Evolutionary conservation across 2,329 filamentous ascomycete species (phyloP), one percentile per base, ranked within the genome.

Genomic region (Graphilbum sp.): DNA sequence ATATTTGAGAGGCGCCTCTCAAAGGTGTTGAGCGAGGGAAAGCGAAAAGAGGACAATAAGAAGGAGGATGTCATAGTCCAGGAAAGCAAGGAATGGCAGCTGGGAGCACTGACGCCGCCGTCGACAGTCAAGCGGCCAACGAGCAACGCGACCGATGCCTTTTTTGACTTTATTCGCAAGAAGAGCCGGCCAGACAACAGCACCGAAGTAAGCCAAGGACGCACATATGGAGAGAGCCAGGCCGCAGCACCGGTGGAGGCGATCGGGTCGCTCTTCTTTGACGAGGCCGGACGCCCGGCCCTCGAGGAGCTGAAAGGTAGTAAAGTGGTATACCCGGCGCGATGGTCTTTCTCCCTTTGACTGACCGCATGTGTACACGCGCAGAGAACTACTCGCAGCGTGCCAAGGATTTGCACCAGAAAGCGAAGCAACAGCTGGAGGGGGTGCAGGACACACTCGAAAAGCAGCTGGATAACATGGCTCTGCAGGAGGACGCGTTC

Each of bases 1-100:
- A 33, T 41, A 2, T 47, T 47, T 19, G 42, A 44, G 25, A 38
- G 41, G 32, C 45, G 45, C n/a, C 41, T 47, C 3, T 34, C 36
- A 30, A 37, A 41, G 3, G 42, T 42, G 16, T 34, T 44, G 3
- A 33, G 35, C 2, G 37, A 38, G 21, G 31, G 16, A 16, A 29
- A 31, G 1, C 18, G 23, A 8, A 18, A 3, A 13, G 16, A 23
- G 16, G 29, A 29, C 33, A 11, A 10, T 29, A 20, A 35, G 6
- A 15, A 9, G 3, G 17, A 18, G 18, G 19, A 24, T 24, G 21
- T n/a, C n/a, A n/a, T n/a, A n/a, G n/a, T n/a, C n/a, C n/a, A 24
- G 11, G 21, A 24, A 24, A 24, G 11, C 5, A 24, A 24, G 21
- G 21, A 11, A 24, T 11, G 11, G 21, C 6, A 11, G 21, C 21